Evolutionary conservation across 129 eudicot species (phyloP).

Genomic region (Pseudognaphalium luteoalbum): DNA sequence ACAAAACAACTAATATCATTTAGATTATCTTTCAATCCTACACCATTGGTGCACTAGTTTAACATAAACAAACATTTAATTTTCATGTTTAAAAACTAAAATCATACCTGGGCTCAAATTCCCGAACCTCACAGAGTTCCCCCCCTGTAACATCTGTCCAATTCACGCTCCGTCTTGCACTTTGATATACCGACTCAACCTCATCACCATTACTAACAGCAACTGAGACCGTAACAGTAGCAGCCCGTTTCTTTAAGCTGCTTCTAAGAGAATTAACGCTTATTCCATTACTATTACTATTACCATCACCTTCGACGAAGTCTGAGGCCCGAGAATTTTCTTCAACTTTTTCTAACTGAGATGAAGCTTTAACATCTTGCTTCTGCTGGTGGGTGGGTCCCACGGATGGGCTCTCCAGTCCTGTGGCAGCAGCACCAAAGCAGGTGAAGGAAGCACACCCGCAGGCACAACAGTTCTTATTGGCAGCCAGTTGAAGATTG

Average conservation of each 20-base stretch:
- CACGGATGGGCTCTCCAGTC: conserved; percentile 67
- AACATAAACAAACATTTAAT: neutral
- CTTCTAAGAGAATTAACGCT: conserved; percentile 51
- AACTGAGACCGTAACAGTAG: conserved; percentile 16
- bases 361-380: conserved; percentile 32
- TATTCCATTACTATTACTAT: conserved; percentile 14
- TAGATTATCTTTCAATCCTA: neutral
- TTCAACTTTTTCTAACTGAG: conserved; percentile 35
- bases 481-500: conserved; percentile 82
- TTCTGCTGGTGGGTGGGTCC: conserved; percentile 56
- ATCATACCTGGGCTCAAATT: conserved; percentile 84
- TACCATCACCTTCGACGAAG: conserved; percentile 38
- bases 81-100: conserved; percentile 6
- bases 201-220: conserved; percentile 32
- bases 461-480: conserved; percentile 64
- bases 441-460: conserved; percentile 84
- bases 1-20: neutral
- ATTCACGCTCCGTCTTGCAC: conserved; percentile 62
- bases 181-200: conserved; percentile 12
- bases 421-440: conserved; percentile 77
- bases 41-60: neutral
- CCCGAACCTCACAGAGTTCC: conserved; percentile 81
- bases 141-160: conserved; percentile 88
- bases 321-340: conserved; percentile 35
- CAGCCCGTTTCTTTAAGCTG: conserved; percentile 60